Base-by-base conservation (phyloP, 2,329 filamentous ascomycete genomes). In the Xylaria multiplex region DNA sequence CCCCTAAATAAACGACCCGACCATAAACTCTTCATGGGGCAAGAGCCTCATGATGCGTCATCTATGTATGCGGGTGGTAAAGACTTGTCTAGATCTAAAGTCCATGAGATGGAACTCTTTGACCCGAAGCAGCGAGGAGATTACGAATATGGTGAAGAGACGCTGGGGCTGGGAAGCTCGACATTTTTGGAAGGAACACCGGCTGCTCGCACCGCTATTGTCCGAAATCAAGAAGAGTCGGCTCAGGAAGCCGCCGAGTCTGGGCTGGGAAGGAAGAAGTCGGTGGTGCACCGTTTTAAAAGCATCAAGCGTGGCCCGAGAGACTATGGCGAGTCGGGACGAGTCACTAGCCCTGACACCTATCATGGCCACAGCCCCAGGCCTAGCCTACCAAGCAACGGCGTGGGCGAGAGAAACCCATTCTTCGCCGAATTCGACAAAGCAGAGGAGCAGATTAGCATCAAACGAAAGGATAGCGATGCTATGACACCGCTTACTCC, bases 151-250 rank as follows among this genome's bases (percentile, higher is more conserved):
- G 95, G 95, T 19, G 89, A 94, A 62, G 90, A 96, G 79, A 90
- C 88, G 3, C 82, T 92, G 67, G 96, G 96, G 9, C 82, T 99
- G 7, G 96, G 96, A 59, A 97, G 94, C 1, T 97, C 93, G 40
- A 99, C 96, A 2, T 98, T 98, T 83, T 81, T 99, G 24, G 96
- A 99, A 74, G 96, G 96, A 42, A 91, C 96, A 1, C 95, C 96
- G 14, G 96, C 94, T 32, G 91, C 94, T 32, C 89, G 89, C 72
- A 87, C 89, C 7, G 92, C 91, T 19, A 92, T 97, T 60, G 88
- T 92, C 77, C 89, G 91, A 67, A 88, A 88, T 56, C 88, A 95
- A 74, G 90, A 86, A 37, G 93, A 90, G 73, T 80, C 92, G 67
- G 86, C 85, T 19, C 86, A 90, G 52, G 85, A 86, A 64, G 71